Evolutionary conservation across 2,329 filamentous ascomycete genomes (phyloP).

Genomic region (Ophiostoma australiae): DNA sequence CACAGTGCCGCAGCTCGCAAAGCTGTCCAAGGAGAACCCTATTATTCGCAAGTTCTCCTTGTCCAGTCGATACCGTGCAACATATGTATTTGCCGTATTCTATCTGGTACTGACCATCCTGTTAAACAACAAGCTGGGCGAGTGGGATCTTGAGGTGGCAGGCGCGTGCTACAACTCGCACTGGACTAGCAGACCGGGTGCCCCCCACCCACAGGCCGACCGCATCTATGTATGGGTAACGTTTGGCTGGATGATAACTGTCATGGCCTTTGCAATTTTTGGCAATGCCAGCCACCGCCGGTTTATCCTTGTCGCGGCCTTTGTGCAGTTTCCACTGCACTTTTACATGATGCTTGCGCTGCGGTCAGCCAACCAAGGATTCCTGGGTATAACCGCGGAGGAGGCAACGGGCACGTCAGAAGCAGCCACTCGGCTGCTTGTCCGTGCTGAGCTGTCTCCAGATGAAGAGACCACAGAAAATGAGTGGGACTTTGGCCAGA

Average conservation of each 20-base stretch:
- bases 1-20: neutral
- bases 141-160: neutral
- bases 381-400: constrained; percentile 14
- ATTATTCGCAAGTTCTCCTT: neutral
- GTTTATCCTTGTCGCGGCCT: constrained; percentile 30
- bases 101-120: neutral
- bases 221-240: neutral
- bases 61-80: neutral
- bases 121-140: neutral
- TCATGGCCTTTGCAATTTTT: neutral
- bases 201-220: neutral
- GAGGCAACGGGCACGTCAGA: neutral
- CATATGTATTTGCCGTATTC: neutral
- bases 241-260: neutral
- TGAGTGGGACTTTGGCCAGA: neutral
- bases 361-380: constrained; percentile 32
- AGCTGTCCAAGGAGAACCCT: neutral
- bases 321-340: constrained; percentile 34
- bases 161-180: neutral
- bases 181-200: neutral
- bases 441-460: neutral
- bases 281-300: constrained; percentile 24
- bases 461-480: neutral
- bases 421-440: neutral
- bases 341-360: constrained; percentile 35